Evolutionary conservation across 805 yeast genomes (phyloP).

Genomic region (Brettanomyces bruxellensis): DNA sequence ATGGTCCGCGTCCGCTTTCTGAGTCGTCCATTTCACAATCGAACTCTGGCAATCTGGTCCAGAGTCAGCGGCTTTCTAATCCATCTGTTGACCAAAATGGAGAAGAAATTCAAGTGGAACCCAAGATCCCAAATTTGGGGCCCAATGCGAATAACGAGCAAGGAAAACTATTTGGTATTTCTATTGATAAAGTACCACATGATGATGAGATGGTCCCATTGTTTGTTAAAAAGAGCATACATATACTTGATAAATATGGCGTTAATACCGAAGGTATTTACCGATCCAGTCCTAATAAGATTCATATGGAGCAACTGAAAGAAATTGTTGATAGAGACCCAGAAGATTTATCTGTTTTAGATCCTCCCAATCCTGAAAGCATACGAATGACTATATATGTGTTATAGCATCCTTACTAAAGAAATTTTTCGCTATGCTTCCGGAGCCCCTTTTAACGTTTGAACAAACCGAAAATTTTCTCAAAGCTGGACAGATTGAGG

Average conservation of each 20-base stretch:
- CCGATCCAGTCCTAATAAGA: constrained; percentile 70
- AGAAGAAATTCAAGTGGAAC: neutral
- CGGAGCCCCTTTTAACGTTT: constrained; percentile 73
- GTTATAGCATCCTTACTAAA: constrained; percentile 84
- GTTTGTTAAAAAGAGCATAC: constrained; percentile 81
- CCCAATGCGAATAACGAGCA: neutral
- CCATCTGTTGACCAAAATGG: neutral
- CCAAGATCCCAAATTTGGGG: neutral
- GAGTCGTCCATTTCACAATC: neutral
- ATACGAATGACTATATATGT: constrained; percentile 75
- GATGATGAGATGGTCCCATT: constrained; percentile 92
- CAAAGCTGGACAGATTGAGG: constrained; percentile 61
- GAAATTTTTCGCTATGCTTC: constrained; percentile 72
- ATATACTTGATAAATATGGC: constrained; percentile 79
- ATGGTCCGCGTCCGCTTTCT: constrained; percentile 17
- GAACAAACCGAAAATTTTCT: constrained; percentile 56
- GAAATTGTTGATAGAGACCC: constrained; percentile 72
- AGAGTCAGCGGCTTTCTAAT: neutral
- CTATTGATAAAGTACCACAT: constrained; percentile 69
- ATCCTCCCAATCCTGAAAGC: constrained; percentile 45
- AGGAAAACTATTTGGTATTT: constrained; percentile 60
- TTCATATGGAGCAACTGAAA: constrained; percentile 64
- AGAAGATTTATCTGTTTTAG: constrained; percentile 41
- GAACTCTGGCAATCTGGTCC: neutral
- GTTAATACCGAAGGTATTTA: constrained; percentile 83